phyloP scores from a whole-genome alignment of 495 filamentous ascomycete species.

The Cercophora sp. region DNA sequence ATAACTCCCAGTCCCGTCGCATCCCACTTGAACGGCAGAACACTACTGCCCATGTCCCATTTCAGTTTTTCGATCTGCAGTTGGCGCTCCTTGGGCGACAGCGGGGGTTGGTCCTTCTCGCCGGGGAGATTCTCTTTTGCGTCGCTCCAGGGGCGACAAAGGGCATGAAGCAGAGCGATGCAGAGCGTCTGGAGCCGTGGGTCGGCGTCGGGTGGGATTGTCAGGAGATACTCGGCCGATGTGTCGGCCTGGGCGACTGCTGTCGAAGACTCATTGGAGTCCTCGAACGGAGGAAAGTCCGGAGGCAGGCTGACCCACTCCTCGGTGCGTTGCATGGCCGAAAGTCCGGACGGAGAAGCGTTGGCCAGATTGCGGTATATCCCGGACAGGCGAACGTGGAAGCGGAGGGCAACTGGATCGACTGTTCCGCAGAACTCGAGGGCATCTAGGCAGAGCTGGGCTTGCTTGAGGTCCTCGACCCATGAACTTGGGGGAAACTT shows the following conservation, averaged over 20 bases:
- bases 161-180: constrained; percentile 14
- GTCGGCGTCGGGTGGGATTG: constrained; percentile 11
- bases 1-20: constrained; percentile 9
- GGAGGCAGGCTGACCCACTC: constrained; percentile 22
- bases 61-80: background rate
- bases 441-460: constrained; percentile 21
- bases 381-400: constrained; percentile 19
- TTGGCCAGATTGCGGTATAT: constrained; percentile 15
- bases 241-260: background rate
- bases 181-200: constrained; percentile 6
- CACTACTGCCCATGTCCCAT: background rate
- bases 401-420: constrained; percentile 22
- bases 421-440: constrained; percentile 22
- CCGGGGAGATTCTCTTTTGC: background rate
- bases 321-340: constrained; percentile 8
- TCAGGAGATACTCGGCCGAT: constrained; percentile 16
- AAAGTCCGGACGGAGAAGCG: too few relatives aligned
- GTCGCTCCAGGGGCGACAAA: constrained; percentile 23
- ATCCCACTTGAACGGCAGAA: constrained; percentile 15
- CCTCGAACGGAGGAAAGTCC: constrained; percentile 4
- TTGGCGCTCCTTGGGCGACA: background rate
- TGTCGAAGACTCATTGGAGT: background rate
- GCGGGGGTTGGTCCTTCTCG: background rate
- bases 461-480: constrained; percentile 23
- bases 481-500: constrained; percentile 16